Percentiles rank a stretch among this genome's conserved stretches.
Evolutionary conservation across 176 grass and related monocot species (phyloP).

Genomic region (Raddia distichophylla): DNA sequence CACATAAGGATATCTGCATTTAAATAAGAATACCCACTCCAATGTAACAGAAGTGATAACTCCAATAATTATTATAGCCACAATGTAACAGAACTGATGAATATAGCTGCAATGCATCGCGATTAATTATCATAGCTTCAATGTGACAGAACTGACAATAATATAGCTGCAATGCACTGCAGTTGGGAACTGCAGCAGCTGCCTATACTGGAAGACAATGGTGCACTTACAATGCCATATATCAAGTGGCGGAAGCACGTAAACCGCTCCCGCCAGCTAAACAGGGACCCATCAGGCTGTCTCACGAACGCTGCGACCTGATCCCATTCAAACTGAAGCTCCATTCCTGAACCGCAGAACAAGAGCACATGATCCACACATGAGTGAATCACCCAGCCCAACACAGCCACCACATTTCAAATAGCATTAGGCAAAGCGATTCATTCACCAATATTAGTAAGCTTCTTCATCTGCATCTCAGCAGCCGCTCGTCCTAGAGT

Average conservation of each 20-base stretch:
- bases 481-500: constrained; percentile 81
- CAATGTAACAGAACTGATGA: background rate
- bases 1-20: constrained; percentile 23
- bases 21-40: background rate
- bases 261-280: constrained; percentile 93
- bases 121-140: constrained; percentile 12
- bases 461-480: constrained; percentile 88
- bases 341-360: constrained; percentile 66
- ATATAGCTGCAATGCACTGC: background rate
- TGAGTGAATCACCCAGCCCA: background rate
- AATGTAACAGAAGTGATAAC: background rate
- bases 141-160: background rate
- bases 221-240: constrained; percentile 76
- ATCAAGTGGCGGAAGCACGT: constrained; percentile 80
- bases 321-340: constrained; percentile 95
- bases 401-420: background rate
- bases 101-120: background rate
- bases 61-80: background rate
- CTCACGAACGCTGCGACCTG: constrained; percentile 83
- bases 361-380: background rate
- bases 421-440: background rate
- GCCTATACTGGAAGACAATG: background rate
- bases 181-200: background rate
- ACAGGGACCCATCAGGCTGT: constrained; percentile 88
- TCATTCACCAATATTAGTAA: constrained; percentile 81